Base-by-base conservation (phyloP, 768 basidiomycete genomes). In the Gyrodon lividus region DNA sequence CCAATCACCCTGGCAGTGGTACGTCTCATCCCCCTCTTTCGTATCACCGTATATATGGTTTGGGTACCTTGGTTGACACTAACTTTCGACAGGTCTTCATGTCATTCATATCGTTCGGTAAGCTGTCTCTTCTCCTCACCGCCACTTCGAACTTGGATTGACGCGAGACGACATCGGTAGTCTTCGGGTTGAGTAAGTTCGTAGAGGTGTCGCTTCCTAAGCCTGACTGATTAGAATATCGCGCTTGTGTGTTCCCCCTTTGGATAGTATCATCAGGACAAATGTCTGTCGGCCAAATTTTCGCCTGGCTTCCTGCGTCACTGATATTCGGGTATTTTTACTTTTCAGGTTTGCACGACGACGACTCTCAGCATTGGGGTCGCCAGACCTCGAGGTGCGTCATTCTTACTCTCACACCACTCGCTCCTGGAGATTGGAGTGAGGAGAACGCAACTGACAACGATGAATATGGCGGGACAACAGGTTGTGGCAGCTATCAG, bases 161-260 rank as follows among this genome's bases (percentile, higher is more conserved):
- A 69, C 49, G 16, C 39, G 26, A 43, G 49, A 50, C 33, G 35
- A 37, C 5, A 23, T n/a, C 16, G 5, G 48, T 38, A 68, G 67
- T 39, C 5, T 69, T 65, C 50, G 69, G 67, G 13, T 48, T 65
- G 33, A 54, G 67, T 70, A 8, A 55, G 69, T 60, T 5, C 14
- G 8, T 9, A n/a, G 24, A 33, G 22, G 31, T 30, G 10, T 34
- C 28, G 3, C 34, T 14, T 19, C 2, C 16, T 41, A 2, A 28
- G 6, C 0, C 2, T 31, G 31, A 38, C 19, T 54, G 24, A 65
- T 14, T 20, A 4, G 20, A 42, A 23, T 6, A 12, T 31, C 31
- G 14, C 9, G 7, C 37, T 26, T 14, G 2, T 8, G 10, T 9
- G 10, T 16, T 9, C 14, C 26, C 13, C n/a, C 37, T 43, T 14